phyloP scores from a whole-genome alignment of 768 basidiomycete species.

The Kondoa malvinella region DNA sequence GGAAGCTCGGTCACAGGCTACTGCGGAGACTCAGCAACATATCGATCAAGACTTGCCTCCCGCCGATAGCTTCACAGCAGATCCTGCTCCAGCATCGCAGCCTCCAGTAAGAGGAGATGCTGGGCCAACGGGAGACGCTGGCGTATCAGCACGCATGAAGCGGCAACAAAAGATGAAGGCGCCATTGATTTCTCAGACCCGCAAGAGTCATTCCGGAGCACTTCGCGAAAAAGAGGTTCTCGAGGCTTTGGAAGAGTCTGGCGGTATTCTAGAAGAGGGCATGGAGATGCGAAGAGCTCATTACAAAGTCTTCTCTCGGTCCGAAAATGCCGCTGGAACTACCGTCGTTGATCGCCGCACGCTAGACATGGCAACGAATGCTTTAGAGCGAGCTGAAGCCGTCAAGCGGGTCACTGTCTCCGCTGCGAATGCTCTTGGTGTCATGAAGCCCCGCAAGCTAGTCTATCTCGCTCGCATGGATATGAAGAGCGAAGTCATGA shows the following conservation, averaged over 20 bases:
- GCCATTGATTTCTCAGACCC: neutral
- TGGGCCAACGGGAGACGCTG: too few relatives aligned
- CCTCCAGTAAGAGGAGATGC: too few relatives aligned
- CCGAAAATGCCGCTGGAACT: neutral
- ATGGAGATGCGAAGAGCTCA: neutral
- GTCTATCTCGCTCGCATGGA: conserved; percentile 1
- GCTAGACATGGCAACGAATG: neutral
- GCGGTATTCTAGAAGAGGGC: conserved; percentile 11
- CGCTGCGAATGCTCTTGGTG: neutral
- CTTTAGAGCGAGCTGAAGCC: neutral
- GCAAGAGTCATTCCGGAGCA: neutral
- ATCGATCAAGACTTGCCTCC: too few relatives aligned
- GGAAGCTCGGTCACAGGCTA: too few relatives aligned
- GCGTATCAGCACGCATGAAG: too few relatives aligned
- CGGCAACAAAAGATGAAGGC: too few relatives aligned
- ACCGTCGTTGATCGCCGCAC: conserved; percentile 11
- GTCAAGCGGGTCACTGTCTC: conserved; percentile 10
- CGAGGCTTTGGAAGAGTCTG: neutral
- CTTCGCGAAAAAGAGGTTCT: conserved; percentile 12
- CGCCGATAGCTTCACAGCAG: too few relatives aligned
- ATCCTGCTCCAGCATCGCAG: too few relatives aligned
- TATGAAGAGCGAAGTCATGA: neutral
- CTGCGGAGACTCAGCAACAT: too few relatives aligned
- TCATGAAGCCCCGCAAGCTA: neutral
- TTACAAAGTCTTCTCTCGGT: neutral